phyloP scores from a whole-genome alignment of 208 protist genomes.

The Crithidia sp. region DNA sequence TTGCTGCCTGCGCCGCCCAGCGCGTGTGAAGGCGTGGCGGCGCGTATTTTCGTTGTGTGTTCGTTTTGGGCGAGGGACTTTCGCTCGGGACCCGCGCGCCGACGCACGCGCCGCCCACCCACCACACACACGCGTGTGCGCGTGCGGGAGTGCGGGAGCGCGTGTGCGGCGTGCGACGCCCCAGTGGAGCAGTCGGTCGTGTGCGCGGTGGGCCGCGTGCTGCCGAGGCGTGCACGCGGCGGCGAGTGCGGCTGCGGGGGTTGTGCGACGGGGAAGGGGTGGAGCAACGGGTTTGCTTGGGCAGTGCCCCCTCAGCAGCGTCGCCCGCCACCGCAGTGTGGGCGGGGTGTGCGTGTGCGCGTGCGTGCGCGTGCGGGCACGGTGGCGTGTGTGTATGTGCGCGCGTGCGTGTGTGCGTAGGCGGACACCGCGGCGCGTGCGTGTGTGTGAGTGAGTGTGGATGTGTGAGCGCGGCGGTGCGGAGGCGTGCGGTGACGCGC shows the following conservation, averaged over 20 bases:
- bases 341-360: slow-evolving; percentile 10
- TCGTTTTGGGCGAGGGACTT: slow-evolving; percentile 68
- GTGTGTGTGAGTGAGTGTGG: slow-evolving; percentile 10
- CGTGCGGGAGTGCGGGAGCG: too few relatives aligned
- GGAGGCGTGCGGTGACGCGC: slow-evolving; percentile 1
- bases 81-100: slow-evolving; percentile 61
- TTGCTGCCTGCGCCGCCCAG: slow-evolving; percentile 44
- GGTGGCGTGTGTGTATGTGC: not conserved
- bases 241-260: slow-evolving; percentile 27
- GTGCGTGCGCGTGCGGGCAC: not conserved
- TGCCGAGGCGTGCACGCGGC: not conserved
- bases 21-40: slow-evolving; percentile 1
- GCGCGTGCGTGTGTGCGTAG: slow-evolving; percentile 10
- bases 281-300: slow-evolving; percentile 64
- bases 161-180: slow-evolving; percentile 21
- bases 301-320: slow-evolving; percentile 11
- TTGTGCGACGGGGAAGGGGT: slow-evolving; percentile 8
- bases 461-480: slow-evolving; percentile 13
- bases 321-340: slow-evolving; percentile 22
- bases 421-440: slow-evolving; percentile 6
- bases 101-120: slow-evolving; percentile 1
- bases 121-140: too few relatives aligned
- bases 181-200: slow-evolving; percentile 32
- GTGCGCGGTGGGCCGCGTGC: slow-evolving; percentile 23
- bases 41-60: not conserved